Percentiles rank a stretch among this genome's conserved stretches.
These are phyloP conservation scores for Pseudopyricularia cyperi DNA, from an alignment of 2,329 filamentous ascomycete genomes.

Conservation along the genomic window DNA sequence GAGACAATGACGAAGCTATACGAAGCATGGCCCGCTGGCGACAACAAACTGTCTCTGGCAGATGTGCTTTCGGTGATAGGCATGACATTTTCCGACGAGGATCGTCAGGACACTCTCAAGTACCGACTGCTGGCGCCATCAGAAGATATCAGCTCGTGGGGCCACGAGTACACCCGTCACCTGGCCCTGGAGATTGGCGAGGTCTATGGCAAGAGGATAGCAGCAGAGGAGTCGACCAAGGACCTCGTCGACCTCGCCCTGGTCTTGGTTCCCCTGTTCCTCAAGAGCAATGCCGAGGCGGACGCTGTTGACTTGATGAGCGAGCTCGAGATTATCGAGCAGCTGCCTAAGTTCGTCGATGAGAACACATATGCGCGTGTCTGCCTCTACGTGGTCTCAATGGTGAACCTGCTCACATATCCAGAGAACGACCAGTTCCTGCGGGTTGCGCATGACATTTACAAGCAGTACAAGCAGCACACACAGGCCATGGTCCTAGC, in stretches of 20 bases:
- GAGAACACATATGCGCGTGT: constrained; percentile 88
- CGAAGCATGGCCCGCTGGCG: constrained; percentile 73
- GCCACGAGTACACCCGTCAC: constrained; percentile 95
- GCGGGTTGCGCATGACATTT: constrained; percentile 83
- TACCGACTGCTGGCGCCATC: constrained; percentile 84
- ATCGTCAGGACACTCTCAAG: constrained; percentile 89
- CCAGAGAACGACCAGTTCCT: constrained; percentile 96
- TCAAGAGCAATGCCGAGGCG: constrained; percentile 95
- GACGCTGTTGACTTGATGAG: constrained; percentile 96
- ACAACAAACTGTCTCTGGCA: constrained; percentile 80
- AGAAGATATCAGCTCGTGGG: constrained; percentile 91
- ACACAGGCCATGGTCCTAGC: constrained; percentile 89
- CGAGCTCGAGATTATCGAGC: constrained; percentile 92
- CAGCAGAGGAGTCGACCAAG: constrained; percentile 69
- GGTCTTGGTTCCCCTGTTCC: constrained; percentile 80
- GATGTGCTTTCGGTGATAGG: constrained; percentile 95
- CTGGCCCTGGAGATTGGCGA: constrained; percentile 90
- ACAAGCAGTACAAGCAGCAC: constrained; percentile 83
- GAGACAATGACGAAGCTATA: constrained; percentile 77
- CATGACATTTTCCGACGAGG: constrained; percentile 97
- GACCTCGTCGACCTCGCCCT: constrained; percentile 79
- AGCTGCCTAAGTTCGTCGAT: constrained; percentile 80
- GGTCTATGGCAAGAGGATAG: constrained; percentile 79
- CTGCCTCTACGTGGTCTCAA: constrained; percentile 96
- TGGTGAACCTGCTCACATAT: constrained; percentile 95